phyloP scores from a whole-genome alignment of 1,284 basidiomycete species.

The Trichosporon asahii region DNA sequence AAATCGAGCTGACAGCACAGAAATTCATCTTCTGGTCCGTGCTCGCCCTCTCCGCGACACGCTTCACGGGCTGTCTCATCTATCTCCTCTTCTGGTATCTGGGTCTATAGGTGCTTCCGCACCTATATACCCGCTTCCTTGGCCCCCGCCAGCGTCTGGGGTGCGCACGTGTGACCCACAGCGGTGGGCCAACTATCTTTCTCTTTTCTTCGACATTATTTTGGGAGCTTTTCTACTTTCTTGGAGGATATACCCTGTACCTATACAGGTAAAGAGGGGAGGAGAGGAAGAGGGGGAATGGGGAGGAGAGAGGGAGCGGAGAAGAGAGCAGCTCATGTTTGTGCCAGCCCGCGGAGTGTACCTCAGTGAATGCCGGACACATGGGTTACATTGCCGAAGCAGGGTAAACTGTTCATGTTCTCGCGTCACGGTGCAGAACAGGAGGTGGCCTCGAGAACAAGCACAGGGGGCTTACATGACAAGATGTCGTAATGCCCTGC shows the following conservation, averaged over 20 bases:
- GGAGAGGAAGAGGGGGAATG: background rate
- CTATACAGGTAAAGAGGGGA: background rate
- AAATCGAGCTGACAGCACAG: slow-evolving; percentile 10
- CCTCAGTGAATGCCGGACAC: background rate
- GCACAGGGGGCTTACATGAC: background rate
- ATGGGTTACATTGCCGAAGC: background rate
- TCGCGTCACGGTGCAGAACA: background rate
- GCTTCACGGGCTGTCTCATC: slow-evolving; percentile 70
- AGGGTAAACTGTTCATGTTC: background rate
- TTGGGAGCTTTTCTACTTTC: background rate
- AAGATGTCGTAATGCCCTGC: background rate
- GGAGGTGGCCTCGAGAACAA: background rate
- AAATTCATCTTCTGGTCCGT: slow-evolving; percentile 76
- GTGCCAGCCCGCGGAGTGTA: background rate
- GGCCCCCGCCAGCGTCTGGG: no score
- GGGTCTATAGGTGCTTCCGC: background rate
- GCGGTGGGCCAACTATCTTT: no score
- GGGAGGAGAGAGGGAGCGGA: background rate
- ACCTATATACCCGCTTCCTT: no score
- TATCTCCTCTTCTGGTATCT: slow-evolving; percentile 66
- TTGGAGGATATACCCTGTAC: background rate
- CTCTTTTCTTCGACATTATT: background rate
- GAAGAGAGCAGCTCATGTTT: background rate
- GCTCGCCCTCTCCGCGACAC: slow-evolving; percentile 71
- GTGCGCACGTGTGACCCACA: no score